These are phyloP conservation scores for Phalaenopsis equestris DNA, from an alignment of 106 monocot genomes.

Conservation along the genomic window DNA sequence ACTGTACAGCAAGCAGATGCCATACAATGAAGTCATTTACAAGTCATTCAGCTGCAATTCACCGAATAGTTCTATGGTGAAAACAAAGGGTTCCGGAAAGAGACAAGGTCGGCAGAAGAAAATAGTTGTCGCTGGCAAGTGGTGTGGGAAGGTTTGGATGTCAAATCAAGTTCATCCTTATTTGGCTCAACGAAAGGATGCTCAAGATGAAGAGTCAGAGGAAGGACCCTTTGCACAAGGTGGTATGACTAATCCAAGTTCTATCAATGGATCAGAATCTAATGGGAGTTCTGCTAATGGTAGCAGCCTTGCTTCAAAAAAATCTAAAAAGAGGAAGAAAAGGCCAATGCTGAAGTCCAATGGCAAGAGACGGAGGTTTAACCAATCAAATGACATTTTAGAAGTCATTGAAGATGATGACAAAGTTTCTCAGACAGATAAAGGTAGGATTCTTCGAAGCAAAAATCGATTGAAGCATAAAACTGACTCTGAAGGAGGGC, in stretches of 20 bases:
- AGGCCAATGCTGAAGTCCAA: constrained; percentile 19
- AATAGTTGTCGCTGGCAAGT: constrained; percentile 51
- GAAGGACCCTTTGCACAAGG: not conserved
- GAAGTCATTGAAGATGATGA: constrained; percentile 5
- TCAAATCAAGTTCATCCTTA: constrained; percentile 77
- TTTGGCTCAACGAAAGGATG: constrained; percentile 21
- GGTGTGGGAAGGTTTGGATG: constrained; percentile 93
- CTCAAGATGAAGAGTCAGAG: constrained; percentile 19
- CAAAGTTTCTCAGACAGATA: not conserved
- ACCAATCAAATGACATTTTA: not conserved
- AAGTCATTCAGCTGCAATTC: constrained; percentile 44
- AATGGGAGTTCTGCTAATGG: constrained; percentile 11
- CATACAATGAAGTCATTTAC: constrained; percentile 69
- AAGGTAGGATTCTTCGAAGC: constrained; percentile 39
- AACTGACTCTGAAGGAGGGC: constrained; percentile 18
- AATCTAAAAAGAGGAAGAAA: constrained; percentile 30
- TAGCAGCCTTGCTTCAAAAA: constrained; percentile 1
- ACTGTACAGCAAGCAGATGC: constrained; percentile 81
- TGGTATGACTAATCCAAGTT: constrained; percentile 1
- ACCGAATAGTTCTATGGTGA: constrained; percentile 20
- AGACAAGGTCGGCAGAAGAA: constrained; percentile 52
- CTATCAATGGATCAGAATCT: not conserved
- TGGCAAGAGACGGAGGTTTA: constrained; percentile 21
- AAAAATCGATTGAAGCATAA: constrained; percentile 12
- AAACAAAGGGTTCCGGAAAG: constrained; percentile 21